Base-by-base conservation (phyloP, 371 early-diverging fungal genomes). In the Rhizopus arrhizus region DNA sequence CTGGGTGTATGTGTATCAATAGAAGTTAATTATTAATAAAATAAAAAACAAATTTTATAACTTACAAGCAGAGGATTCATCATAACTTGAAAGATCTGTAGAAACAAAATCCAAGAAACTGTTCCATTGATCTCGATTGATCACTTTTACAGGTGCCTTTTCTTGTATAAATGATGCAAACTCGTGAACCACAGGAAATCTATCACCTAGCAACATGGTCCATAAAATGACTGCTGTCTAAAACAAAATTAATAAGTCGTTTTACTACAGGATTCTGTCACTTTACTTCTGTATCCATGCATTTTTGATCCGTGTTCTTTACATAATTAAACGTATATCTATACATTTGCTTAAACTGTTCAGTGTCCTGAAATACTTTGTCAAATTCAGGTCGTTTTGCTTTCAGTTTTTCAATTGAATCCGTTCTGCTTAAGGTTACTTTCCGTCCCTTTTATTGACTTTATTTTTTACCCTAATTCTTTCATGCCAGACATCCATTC, bases 101-200 rank as follows among this genome's bases (percentile, higher is more conserved):
- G 70, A 72, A 4, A 77, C 71, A 73, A 90, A 90, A n/a, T 88
- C 90, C 13, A 79, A 70, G 59, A 87, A 88, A 57, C 79, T 86
- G 57, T 77, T 78, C 91, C 91, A 90, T 58, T 90, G 91, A 58
- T 90, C 91, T 57, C 76, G 70, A 64, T 86, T 90, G 62, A 90
- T 84, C 13, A 86, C 91, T 45, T 82, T 82, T 36, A 88, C 86
- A 1, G 86, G 86, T 16, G 70, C 63, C 62, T 71, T 77, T 53
- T 81, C 82, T 56, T 83, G 74, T 50, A 90, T 57, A 65, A 81
- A 89, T 22, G 53, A 54, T 3, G 85, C 61, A 69, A 90, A 87
- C 4, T 67, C 61, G n/a, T 70, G 57, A 2, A 83, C 81, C 43
- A 86, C 75, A 8, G 83, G 77, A 34, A 47, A 72, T 28, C 61